Base-by-base conservation (phyloP, 331 rosid species). In the Cucumis variabilis region DNA sequence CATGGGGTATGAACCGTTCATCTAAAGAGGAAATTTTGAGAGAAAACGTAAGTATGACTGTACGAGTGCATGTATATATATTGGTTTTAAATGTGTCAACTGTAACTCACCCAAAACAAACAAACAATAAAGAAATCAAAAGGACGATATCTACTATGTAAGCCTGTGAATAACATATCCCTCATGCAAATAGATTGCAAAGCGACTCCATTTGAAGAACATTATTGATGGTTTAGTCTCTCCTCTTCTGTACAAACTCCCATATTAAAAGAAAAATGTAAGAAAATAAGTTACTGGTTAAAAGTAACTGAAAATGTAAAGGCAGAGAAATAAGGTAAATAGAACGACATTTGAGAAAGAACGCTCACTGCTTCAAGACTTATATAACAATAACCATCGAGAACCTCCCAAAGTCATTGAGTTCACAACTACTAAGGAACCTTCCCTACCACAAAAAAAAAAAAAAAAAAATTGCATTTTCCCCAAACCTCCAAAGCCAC, bases 91-190 rank as follows among this genome's bases (percentile, higher is more conserved):
- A 78, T 48, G 60, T 20, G 28, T 41, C 25, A 55, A 55, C 27
- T 80, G 85, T 80, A 25, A 41, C 66, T 50, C 62, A 20, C 8
- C 67, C 83, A 25, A 51, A 25, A 25, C 60, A 78, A 76, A 27
- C 44, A 69, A 69, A 25, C 30, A 78, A 48, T 14, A 41, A 69
- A 69, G 6, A 68, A 69, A 69, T 69, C 3, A 76, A 21, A 79
- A 79, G 10, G 44, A 79, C 17, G 63, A 23, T 15, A 25, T 16
- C 46, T 25, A 75, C 21, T 23, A 17, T 75, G 11, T 75, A 21
- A 79, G 62, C 84, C 37, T 79, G 66, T 79, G 68, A 79, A 79
- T n/a, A 79, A 53, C 84, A 44, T 75, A 51, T 21, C 19, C 25
- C 17, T 21, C 55, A 1, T 10, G 80, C 80, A 74, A 74, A 74